Base-by-base conservation (phyloP, 139 green algal genomes). In the Tetraselmis chui region DNA sequence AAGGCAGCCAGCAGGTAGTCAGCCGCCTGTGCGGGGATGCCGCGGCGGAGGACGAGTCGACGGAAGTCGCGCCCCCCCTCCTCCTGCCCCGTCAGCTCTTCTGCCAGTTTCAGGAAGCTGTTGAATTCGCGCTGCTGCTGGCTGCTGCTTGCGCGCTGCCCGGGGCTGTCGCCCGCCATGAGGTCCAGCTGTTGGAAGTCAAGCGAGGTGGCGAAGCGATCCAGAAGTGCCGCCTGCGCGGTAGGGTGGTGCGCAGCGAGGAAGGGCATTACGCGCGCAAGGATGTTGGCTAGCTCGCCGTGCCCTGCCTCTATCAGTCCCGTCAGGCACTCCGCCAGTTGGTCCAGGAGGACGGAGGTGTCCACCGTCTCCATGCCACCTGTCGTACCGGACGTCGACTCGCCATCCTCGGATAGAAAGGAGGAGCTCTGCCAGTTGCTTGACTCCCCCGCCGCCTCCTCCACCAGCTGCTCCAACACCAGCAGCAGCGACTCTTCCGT, bases 231-330 rank as follows among this genome's bases (percentile, higher is more conserved):
- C n/a, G 84, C 85, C 84, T 90, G 89, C 1, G 90, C 90, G 2
- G 78, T 75, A n/a, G 74, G 45, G 79, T 90, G 87, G 75, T 82
- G 76, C 28, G 83, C 84, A 1, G 91, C 89, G 29, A 94, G 80
- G 28, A 88, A 82, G 1, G 91, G 91, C 75, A 94, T 79, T 11
- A 93, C 78, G 11, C 87, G 82, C 0, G 88, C 91, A 31, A 94
- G 82, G 32, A 85, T 67, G 45, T 67, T 67, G 45, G 45, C 45
- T 18, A 67, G 45, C 45, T 67, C 45, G 45, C 45, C 45, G 18
- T 67, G 45, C 45, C 45, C 45, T 18, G 45, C 45, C 45, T 67
- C 45, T 67, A 67, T 67, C 45, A 67, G 18, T 25, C 45, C 45
- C 11, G 26, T 28, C 5, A 77, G 74, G 26, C 26, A 77, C 74